Evolutionary conservation across 805 yeast genomes (phyloP), one percentile per base, ranked within the genome.

Genomic region (Wickerhamiella sergipiensis): DNA sequence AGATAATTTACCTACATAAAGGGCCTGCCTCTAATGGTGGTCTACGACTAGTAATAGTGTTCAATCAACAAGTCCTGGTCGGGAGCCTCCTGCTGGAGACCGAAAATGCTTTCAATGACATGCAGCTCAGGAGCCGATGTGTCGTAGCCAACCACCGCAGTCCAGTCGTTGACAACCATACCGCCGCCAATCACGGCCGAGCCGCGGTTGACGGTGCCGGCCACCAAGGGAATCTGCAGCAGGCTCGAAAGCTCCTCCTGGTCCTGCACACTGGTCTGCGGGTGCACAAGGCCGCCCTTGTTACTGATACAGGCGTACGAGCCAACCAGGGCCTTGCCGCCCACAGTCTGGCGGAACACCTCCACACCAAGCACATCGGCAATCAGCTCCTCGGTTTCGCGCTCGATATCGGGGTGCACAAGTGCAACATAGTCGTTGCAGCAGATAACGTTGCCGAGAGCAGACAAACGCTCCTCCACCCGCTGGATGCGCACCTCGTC

Each of bases 401-500:
- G 83, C 74, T 92, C 99, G 58, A 92, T 87, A 72, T 92, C 99
- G 48, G 99, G 99, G 70, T 92, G 99, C 50, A 92, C 98, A 58
- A 92, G 77, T 3, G 99, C 99, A 61, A 94, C 99, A 67, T 92
- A 92, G 69, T 92, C 99, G 70, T 92, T 92, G 72, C 97, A 90
- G 71, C 97, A 90, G 64, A 92, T 88, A 56, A 92, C 98, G 62
- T 92, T 92, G 62, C 99, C 99, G 58, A 92, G 73, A 13, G 99
- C 98, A 49, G 95, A 85, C 56, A 92, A 74, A 66, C 98, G 81
- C 73, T 92, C 99, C 71, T 92, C 99, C 40, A 94, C 95, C 68
- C 99, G 80, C 72, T 92, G 98, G 62, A 92, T 88, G 70, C 85
- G 89, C 59, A 92, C 96, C 48, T 81, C 70, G 63, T 92, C 99